phyloP scores from a whole-genome alignment of 495 filamentous ascomycete species.

The Darksidea phi region DNA sequence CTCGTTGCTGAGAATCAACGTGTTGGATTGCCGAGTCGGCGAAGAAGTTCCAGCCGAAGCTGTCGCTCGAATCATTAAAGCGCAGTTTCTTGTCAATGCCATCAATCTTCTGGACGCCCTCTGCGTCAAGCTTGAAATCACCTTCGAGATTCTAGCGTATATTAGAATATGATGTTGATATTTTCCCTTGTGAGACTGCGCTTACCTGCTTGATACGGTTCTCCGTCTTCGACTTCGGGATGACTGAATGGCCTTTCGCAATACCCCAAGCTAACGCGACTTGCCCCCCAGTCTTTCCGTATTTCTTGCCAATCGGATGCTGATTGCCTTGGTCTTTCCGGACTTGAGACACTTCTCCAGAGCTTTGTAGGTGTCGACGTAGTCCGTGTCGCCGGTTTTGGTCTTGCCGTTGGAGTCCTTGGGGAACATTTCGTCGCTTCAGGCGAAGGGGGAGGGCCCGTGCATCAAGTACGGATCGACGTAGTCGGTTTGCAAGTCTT shows the following conservation, averaged over 20 bases:
- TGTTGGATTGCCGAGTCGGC: conserved; percentile 57
- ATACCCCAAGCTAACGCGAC: conserved; percentile 68
- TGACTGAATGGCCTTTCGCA: conserved; percentile 59
- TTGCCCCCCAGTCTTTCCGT: conserved; percentile 62
- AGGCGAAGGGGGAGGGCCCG: conserved; percentile 42
- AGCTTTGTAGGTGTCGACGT: conserved; percentile 49
- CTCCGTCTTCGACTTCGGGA: conserved; percentile 61
- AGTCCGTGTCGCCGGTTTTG: conserved; percentile 36
- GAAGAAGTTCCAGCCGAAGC: conserved; percentile 61
- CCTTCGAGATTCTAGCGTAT: conserved; percentile 52
- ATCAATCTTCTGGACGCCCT: conserved; percentile 57
- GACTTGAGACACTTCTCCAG: conserved; percentile 61
- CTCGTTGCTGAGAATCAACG: too few relatives aligned
- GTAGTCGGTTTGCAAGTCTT: conserved; percentile 56
- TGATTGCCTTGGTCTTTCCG: conserved; percentile 64
- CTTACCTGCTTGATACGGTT: conserved; percentile 47
- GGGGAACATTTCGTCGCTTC: conserved; percentile 32
- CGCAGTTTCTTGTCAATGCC: conserved; percentile 56
- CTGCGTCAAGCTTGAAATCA: conserved; percentile 56
- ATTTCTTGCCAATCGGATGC: conserved; percentile 66
- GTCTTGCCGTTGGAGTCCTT: conserved; percentile 38
- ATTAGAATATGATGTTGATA: too few relatives aligned
- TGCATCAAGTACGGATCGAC: conserved; percentile 42
- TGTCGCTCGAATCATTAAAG: conserved; percentile 58
- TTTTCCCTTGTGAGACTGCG: too few relatives aligned